These are phyloP conservation scores for Penicillium coprophilum DNA, from an alignment of 495 filamentous ascomycete species.

Conservation along the genomic window DNA sequence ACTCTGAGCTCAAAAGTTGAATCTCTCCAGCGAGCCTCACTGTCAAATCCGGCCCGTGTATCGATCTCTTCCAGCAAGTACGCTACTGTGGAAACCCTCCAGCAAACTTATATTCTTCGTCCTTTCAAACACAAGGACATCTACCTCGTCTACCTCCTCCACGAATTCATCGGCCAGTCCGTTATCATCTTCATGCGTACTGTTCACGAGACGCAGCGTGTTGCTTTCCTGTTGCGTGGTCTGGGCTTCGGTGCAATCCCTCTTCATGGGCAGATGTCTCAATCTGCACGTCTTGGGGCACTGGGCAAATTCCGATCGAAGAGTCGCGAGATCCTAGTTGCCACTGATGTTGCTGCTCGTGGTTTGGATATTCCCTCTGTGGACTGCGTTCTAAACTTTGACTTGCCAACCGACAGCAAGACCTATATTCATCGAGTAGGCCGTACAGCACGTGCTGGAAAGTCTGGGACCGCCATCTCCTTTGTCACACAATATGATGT, in stretches of 20 bases:
- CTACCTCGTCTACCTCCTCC: slow-evolving; percentile 82
- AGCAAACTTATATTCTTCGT: slow-evolving; percentile 80
- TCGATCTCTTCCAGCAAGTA: slow-evolving; percentile 75
- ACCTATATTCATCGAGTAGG: slow-evolving; percentile 96
- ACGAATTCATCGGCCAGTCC: slow-evolving; percentile 78
- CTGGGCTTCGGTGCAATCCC: slow-evolving; percentile 87
- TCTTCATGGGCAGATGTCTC: slow-evolving; percentile 84
- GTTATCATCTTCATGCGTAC: slow-evolving; percentile 92
- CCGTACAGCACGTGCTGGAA: slow-evolving; percentile 87
- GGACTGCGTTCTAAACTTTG: slow-evolving; percentile 84
- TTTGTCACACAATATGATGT: slow-evolving; percentile 91
- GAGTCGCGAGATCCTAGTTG: slow-evolving; percentile 80
- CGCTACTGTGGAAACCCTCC: slow-evolving; percentile 81
- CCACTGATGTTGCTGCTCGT: slow-evolving; percentile 91
- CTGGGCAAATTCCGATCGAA: slow-evolving; percentile 82
- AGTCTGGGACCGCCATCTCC: slow-evolving; percentile 76
- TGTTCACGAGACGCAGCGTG: slow-evolving; percentile 81
- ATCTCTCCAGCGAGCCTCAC: slow-evolving; percentile 80
- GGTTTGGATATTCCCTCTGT: slow-evolving; percentile 94
- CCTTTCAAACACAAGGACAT: slow-evolving; percentile 89
- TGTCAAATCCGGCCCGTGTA: slow-evolving; percentile 75
- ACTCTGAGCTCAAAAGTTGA: slow-evolving; percentile 94
- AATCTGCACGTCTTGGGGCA: slow-evolving; percentile 78
- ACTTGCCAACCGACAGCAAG: slow-evolving; percentile 78
- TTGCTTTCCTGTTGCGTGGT: slow-evolving; percentile 76